Evolutionary conservation across 1,284 basidiomycete genomes (phyloP).

Genomic region (Ganoderma multipileum): DNA sequence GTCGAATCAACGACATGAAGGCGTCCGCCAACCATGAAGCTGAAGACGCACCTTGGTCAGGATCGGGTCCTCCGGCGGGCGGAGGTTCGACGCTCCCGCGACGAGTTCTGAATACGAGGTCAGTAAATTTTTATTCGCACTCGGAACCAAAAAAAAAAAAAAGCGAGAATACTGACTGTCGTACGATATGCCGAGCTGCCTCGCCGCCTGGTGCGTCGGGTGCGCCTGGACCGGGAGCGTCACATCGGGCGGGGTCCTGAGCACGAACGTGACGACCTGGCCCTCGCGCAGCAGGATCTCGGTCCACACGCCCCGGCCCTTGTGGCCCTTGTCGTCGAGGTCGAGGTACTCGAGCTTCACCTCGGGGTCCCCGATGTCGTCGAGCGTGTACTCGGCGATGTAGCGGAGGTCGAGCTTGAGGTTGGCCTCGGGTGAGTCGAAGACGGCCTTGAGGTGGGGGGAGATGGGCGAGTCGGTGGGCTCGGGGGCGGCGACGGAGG

Average conservation of each 20-base stretch:
- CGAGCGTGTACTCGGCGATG: constrained; percentile 62
- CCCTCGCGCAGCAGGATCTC: constrained; percentile 78
- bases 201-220: constrained; percentile 47
- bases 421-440: constrained; percentile 56
- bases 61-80: constrained; percentile 63
- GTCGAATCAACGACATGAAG: neutral
- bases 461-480: constrained; percentile 17
- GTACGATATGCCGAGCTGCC: constrained; percentile 55
- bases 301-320: constrained; percentile 60
- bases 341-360: constrained; percentile 68
- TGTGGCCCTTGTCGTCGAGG: constrained; percentile 68
- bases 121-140: no score
- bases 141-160: neutral
- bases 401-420: constrained; percentile 82
- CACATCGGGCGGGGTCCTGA: constrained; percentile 65
- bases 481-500: constrained; percentile 28
- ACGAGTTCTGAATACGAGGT: constrained; percentile 47
- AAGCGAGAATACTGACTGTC: constrained; percentile 43
- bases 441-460: constrained; percentile 69
- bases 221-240: constrained; percentile 31
- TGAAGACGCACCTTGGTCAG: constrained; percentile 59
- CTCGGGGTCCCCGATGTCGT: constrained; percentile 55
- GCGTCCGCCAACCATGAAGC: neutral
- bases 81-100: constrained; percentile 55
- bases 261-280: constrained; percentile 84